Evolutionary conservation across 2,329 filamentous ascomycete genomes (phyloP).

Genomic region (Ophiocordyceps polyrhachis-furcata): DNA sequence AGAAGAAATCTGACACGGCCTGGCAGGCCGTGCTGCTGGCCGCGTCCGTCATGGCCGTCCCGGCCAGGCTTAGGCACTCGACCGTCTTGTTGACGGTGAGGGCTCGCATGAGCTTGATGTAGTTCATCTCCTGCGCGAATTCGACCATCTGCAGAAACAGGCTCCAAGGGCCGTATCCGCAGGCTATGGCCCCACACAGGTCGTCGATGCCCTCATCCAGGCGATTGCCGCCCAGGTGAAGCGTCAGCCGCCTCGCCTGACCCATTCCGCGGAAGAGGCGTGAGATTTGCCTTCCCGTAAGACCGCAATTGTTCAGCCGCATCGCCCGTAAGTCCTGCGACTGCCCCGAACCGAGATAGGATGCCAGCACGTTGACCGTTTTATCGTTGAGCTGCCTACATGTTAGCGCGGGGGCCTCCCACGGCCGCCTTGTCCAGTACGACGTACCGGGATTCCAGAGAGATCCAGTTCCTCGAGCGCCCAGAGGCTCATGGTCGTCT

Average conservation of each 20-base stretch:
- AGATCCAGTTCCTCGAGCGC: slow-evolving; percentile 34
- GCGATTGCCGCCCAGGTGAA: slow-evolving; percentile 32
- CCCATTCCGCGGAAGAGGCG: slow-evolving; percentile 32
- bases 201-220: slow-evolving; percentile 33
- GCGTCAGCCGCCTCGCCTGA: slow-evolving; percentile 24
- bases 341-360: slow-evolving; percentile 22
- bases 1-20: slow-evolving; percentile 30
- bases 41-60: slow-evolving; percentile 29
- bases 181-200: slow-evolving; percentile 26
- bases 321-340: slow-evolving; percentile 24
- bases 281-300: slow-evolving; percentile 30
- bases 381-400: slow-evolving; percentile 25
- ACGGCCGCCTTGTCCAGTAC: not conserved
- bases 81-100: slow-evolving; percentile 31
- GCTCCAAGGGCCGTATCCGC: slow-evolving; percentile 27
- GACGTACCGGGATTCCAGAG: slow-evolving; percentile 31
- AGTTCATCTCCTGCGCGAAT: slow-evolving; percentile 31
- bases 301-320: slow-evolving; percentile 30
- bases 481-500: slow-evolving; percentile 23
- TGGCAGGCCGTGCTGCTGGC: slow-evolving; percentile 26
- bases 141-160: slow-evolving; percentile 39
- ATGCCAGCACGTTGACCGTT: slow-evolving; percentile 26
- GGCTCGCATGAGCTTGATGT: slow-evolving; percentile 29
- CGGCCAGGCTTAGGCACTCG: slow-evolving; percentile 32
- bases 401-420: slow-evolving; percentile 2